phyloP scores from a whole-genome alignment of 768 basidiomycete genomes.

The Trametes meyenii region DNA sequence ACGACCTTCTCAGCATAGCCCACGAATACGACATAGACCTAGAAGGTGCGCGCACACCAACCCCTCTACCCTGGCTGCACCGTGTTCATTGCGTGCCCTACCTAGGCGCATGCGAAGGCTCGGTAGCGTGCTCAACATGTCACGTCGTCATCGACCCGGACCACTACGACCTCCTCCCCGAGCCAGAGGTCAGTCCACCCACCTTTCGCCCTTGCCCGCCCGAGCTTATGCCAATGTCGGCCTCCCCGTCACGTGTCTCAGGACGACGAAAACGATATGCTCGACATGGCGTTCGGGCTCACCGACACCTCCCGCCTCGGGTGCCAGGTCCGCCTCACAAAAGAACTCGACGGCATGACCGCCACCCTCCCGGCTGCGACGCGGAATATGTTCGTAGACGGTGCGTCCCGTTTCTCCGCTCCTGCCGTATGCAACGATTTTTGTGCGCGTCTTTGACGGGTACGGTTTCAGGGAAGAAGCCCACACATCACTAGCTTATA shows the following conservation, averaged over 20 bases:
- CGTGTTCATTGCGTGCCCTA: not conserved
- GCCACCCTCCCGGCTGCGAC: conserved; percentile 90
- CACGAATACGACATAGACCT: conserved; percentile 96
- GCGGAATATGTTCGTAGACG: conserved; percentile 97
- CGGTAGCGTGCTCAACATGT: conserved; percentile 96
- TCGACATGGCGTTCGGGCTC: conserved; percentile 96
- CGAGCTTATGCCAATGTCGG: not conserved
- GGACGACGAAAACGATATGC: conserved; percentile 98
- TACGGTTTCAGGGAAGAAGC: conserved; percentile 46
- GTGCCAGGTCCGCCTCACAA: conserved; percentile 78
- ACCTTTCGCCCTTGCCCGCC: not conserved
- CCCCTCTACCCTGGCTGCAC: not conserved
- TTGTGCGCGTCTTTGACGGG: not conserved
- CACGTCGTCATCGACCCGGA: conserved; percentile 86
- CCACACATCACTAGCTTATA: conserved; percentile 45
- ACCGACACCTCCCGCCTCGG: conserved; percentile 90
- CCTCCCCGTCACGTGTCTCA: conserved; percentile 29
- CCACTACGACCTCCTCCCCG: conserved; percentile 83
- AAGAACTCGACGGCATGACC: conserved; percentile 81
- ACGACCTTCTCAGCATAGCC: conserved; percentile 87
- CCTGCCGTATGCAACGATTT: not conserved
- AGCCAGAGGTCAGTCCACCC: conserved; percentile 56
- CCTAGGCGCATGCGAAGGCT: conserved; percentile 94
- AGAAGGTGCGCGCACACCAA: conserved; percentile 64
- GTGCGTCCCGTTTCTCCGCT: conserved; percentile 40